A percentile compares a stretch with the other conserved stretches of the same genome.
These are phyloP conservation scores for Glycine latifolia DNA, from an alignment of 306 rosid genomes.

Conservation along the genomic window DNA sequence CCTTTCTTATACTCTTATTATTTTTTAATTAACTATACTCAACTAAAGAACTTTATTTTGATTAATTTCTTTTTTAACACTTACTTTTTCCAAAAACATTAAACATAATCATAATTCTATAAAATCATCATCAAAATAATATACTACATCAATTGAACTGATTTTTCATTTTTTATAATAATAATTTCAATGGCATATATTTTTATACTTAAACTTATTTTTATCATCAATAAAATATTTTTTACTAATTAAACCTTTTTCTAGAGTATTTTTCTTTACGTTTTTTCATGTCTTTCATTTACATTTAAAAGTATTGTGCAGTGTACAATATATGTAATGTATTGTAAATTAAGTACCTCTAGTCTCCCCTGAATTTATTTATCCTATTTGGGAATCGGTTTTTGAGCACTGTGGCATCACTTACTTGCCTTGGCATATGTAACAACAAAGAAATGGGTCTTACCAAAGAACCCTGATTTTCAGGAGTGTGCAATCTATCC, in stretches of 20 bases:
- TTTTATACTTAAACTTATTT: too few relatives aligned
- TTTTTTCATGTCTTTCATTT: neutral
- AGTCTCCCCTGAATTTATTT: too few relatives aligned
- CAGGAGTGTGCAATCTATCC: neutral
- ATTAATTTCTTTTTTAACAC: neutral
- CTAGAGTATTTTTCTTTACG: too few relatives aligned
- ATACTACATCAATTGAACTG: neutral
- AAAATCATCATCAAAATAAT: too few relatives aligned
- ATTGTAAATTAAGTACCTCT: neutral
- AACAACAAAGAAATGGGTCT: constrained; percentile 23
- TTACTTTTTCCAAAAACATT: too few relatives aligned
- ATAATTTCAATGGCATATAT: neutral
- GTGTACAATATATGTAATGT: neutral
- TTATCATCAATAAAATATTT: neutral
- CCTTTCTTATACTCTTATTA: too few relatives aligned
- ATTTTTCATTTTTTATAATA: neutral
- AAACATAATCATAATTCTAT: too few relatives aligned
- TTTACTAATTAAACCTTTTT: neutral
- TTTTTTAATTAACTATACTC: too few relatives aligned
- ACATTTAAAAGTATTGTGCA: neutral
- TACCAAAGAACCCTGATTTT: neutral
- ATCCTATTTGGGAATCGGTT: too few relatives aligned
- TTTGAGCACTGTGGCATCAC: neutral
- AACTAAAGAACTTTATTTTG: too few relatives aligned
- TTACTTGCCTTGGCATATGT: neutral